Conservation (phyloP, 164 flowering plant genomes). For the Litsea cubeba region DNA sequence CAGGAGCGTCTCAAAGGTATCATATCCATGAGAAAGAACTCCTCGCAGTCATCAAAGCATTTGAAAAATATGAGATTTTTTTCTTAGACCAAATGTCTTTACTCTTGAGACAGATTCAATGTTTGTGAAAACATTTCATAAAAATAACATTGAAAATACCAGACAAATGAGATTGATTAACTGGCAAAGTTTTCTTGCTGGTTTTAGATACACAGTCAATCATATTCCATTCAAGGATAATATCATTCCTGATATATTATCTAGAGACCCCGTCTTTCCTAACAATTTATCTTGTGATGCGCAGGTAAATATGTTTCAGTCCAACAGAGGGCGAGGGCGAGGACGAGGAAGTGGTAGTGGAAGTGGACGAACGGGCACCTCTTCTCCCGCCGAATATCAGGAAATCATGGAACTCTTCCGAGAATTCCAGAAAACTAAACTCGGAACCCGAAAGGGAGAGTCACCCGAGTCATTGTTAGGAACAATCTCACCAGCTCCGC, state of each 20-base stretch:
- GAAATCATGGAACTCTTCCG: too few relatives aligned
- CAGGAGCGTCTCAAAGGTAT: not conserved
- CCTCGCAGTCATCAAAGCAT: not conserved
- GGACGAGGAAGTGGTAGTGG: not conserved
- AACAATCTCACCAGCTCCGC: too few relatives aligned
- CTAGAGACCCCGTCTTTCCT: not conserved
- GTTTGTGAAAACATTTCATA: not conserved
- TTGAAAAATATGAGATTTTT: not conserved
- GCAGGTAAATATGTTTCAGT: not conserved
- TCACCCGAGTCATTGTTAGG: too few relatives aligned
- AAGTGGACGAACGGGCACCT: not conserved
- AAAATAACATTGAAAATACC: not conserved
- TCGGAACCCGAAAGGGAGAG: too few relatives aligned
- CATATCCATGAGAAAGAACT: slow-evolving; percentile 5
- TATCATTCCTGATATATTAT: not conserved
- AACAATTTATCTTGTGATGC: not conserved
- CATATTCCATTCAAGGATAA: not conserved
- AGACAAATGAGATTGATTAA: not conserved
- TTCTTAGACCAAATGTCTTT: not conserved
- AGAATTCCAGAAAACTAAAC: too few relatives aligned
- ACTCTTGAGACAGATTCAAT: not conserved
- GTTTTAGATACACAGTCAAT: not conserved
- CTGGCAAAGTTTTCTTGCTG: not conserved
- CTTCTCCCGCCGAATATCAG: too few relatives aligned
- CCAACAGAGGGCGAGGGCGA: not conserved